Evolutionary conservation across 768 basidiomycete species (phyloP).

Genomic region (Lactarius trivialis): DNA sequence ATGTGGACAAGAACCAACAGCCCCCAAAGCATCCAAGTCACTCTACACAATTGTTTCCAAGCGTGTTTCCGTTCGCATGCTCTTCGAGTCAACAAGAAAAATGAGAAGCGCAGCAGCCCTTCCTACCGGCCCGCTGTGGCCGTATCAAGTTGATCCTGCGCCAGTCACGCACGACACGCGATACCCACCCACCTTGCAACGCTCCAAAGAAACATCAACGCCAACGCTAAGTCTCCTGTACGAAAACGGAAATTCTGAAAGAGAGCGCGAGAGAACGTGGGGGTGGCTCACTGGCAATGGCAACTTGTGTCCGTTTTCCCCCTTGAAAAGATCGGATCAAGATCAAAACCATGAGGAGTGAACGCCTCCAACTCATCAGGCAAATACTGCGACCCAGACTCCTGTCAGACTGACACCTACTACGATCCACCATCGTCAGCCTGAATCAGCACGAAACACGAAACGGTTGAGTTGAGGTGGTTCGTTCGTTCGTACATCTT

Average conservation of each 20-base stretch:
- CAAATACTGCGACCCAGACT: too few species aligned
- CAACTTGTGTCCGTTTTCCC: too few species aligned
- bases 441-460: neutral
- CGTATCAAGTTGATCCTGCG: too few species aligned
- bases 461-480: neutral
- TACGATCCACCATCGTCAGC: neutral
- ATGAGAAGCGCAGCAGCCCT: too few species aligned
- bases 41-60: too few species aligned
- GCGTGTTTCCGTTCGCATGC: neutral
- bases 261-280: neutral
- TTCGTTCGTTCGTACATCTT: neutral
- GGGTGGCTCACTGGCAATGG: too few species aligned
- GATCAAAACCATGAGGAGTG: too few species aligned
- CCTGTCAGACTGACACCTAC: neutral
- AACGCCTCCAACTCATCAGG: too few species aligned
- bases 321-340: neutral
- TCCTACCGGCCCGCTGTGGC: too few species aligned
- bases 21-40: neutral
- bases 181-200: too few species aligned
- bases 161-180: too few species aligned
- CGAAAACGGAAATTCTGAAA: neutral
- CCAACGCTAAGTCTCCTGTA: neutral
- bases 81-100: neutral
- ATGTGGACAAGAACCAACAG: neutral
- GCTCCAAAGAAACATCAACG: neutral